Evolutionary conservation across 768 basidiomycete species (phyloP), one percentile per base, ranked within the genome.

Genomic region (Mycena haematopus): DNA sequence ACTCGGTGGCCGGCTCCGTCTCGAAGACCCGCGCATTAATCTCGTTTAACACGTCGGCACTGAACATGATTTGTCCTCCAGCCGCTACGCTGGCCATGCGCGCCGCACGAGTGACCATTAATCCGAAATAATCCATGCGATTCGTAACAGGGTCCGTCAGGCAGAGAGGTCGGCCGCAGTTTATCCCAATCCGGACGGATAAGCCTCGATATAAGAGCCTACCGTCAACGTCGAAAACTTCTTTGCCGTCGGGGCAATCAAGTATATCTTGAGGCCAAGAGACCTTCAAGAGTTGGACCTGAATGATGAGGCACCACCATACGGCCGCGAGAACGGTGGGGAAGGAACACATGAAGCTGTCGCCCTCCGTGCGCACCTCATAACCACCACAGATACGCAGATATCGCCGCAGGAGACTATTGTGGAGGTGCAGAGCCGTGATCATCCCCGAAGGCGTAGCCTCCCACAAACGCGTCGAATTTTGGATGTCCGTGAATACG

Each of bases 351-450:
- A 99, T 95, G 80, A 99, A 99, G 1, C 95, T 88, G 71, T 99
- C 97, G 25, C 96, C 96, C 86, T 99, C 96, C 8, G 96, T 99
- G 78, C 99, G 98, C 70, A 99, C 96, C 77, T 98, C 95, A 75
- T 98, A 99, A 0, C 97, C 96, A 24, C 95, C 95, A 70, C 95
- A 95, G 47, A 90, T 81, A 22, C 96, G 87, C 35, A 98, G 78
- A 63, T 92, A 88, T 8, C 95, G 84, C 21, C 97, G 88, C 50
- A 99, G 81, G n/a, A 98, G 80, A 55, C 78, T 82, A 72, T 98
- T 95, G 77, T 99, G 96, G 66, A 95, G 76, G 29, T 88, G 86
- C 81, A 97, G 94, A 3, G 96, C 95, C 0, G 90, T 90, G 24
- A 91, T 88, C 95, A 98, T 99, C 3, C 95, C 95, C 0, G 58